Percentiles rank a stretch among this genome's conserved stretches.
Conservation (phyloP, 2,329 filamentous ascomycete genomes). For the Botrytis fabae region DNA sequence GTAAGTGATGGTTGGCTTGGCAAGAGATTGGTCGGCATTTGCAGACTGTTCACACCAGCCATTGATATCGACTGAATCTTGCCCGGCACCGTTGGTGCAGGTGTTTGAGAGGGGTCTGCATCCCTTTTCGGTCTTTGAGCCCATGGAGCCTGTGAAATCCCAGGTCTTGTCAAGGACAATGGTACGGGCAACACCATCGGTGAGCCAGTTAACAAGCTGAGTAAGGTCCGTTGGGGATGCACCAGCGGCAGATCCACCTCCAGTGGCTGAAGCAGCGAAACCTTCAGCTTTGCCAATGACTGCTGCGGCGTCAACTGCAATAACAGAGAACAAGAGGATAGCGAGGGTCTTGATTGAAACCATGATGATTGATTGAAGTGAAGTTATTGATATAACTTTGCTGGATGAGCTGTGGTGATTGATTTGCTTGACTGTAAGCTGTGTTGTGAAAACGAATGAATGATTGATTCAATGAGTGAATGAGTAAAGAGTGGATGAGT, state of each 20-base stretch:
- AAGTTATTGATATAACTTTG: not conserved
- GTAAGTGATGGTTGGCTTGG: not conserved
- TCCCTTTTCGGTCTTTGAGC: not conserved
- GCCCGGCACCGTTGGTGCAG: not conserved
- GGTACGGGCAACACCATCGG: not conserved
- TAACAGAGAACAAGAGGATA: not conserved
- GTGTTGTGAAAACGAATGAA: not conserved
- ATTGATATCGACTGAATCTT: not conserved
- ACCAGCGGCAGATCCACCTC: not conserved
- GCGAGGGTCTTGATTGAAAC: not conserved
- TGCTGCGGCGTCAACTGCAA: not conserved
- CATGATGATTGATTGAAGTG: not conserved
- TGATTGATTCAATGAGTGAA: not conserved
- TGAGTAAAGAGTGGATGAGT: no score
- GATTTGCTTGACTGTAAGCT: not conserved
- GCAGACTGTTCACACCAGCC: not conserved
- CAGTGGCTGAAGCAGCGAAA: not conserved
- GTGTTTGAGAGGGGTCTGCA: not conserved
- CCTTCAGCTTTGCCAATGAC: conserved; percentile 11
- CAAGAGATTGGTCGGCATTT: not conserved
- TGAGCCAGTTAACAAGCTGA: not conserved
- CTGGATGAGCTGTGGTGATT: not conserved
- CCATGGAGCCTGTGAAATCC: not conserved
- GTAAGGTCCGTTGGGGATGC: not conserved
- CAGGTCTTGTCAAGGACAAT: conserved; percentile 1